Base-by-base conservation (phyloP, 345 rosid genomes). In the Lenwebbia sp. region DNA sequence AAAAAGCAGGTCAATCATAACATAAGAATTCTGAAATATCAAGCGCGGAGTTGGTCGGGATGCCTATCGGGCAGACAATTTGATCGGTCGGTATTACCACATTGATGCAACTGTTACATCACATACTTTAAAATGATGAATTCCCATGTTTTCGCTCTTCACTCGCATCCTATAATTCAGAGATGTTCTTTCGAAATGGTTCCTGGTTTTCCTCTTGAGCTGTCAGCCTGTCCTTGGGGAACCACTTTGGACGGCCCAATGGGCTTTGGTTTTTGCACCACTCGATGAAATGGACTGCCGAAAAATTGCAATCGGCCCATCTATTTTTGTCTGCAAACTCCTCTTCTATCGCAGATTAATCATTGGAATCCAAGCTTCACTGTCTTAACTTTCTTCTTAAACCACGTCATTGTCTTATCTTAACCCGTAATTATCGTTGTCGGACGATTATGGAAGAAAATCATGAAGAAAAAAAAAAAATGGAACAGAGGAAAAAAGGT, bases 31-130 rank as follows among this genome's bases (percentile, higher is more conserved):
- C 0, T 1, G 1, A 19, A 33, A 33, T 0, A 33, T 65, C 25
- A 19, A 65, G 19, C 0, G 0, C 0, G 21, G 0, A 65, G 12
- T 33, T 8, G 13, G 44, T 65, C 1, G 7, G 2, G 6, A 33
- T 19, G 22, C 44, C 25, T 33, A 19, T 65, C 13, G 0, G 0
- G 44, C 0, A 17, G 1, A 33, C 25, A 9, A 33, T 15, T 15
- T 33, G 25, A 65, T 65, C 1, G 0, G 2, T 65, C 5, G 13
- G 44, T 65, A 10, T 1, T 3, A 17, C 4, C 3, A 17, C 12
- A 1, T 65, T 0, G 22, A 33, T 33, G 41, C 41, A 6, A 17
- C 6, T 1, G 44, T 8, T 65, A 23, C 78, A 8, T 33, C 78
- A 19, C 78, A 65, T 8, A 13, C 40, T 62, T 30, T 33, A 33